Percentiles rank a stretch among this genome's conserved stretches.
phyloP scores from a whole-genome alignment of 495 filamentous ascomycete genomes.

The Xylaria curta region DNA sequence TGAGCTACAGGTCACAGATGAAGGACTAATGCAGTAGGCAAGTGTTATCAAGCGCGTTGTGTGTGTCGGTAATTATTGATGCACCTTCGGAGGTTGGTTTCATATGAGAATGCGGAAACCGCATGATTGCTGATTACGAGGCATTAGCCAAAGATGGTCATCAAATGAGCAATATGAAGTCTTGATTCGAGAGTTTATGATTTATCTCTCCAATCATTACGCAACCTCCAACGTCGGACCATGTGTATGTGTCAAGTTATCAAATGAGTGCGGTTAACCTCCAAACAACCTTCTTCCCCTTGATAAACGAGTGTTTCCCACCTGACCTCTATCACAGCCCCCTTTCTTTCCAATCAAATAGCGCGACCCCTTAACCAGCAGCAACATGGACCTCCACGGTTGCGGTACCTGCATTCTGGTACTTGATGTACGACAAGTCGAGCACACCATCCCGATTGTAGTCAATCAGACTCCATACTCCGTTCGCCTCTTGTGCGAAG shows the following conservation, averaged over 20 bases:
- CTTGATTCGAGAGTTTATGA: neutral
- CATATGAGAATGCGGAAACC: neutral
- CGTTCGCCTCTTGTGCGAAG: slow-evolving; percentile 19
- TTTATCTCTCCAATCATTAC: neutral
- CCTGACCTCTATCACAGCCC: neutral
- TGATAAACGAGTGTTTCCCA: neutral
- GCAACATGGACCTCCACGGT: slow-evolving; percentile 22
- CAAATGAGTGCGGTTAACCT: neutral
- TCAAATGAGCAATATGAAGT: neutral
- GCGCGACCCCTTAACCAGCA: slow-evolving; percentile 11
- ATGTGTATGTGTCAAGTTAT: neutral
- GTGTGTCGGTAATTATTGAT: neutral
- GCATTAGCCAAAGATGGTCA: neutral
- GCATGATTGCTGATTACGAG: neutral
- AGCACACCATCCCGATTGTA: slow-evolving; percentile 4
- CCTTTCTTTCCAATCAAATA: neutral
- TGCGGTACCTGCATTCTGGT: slow-evolving; percentile 8
- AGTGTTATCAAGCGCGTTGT: neutral
- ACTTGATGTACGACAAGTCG: slow-evolving; percentile 20
- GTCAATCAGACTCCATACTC: slow-evolving; percentile 13
- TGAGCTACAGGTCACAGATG: neutral
- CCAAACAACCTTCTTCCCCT: neutral
- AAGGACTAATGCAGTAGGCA: neutral
- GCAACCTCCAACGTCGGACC: neutral
- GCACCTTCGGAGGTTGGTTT: neutral